Conservation (phyloP, 371 early-diverging fungal genomes). For the Mortierella sp. region DNA sequence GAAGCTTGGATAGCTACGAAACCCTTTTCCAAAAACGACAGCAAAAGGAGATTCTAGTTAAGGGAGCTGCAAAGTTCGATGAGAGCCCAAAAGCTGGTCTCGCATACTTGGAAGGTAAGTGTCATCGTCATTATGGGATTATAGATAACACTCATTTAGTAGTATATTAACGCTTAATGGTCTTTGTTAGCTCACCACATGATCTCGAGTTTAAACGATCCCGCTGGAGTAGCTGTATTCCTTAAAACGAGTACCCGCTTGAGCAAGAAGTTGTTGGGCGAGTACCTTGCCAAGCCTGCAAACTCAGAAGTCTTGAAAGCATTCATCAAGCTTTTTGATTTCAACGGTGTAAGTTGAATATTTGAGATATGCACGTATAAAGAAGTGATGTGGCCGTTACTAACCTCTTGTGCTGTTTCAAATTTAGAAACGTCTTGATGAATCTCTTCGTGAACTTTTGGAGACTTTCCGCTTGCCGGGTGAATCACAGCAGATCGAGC, state of each 20-base stretch:
- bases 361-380: background rate
- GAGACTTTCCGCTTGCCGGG: conserved; percentile 93
- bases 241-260: conserved; percentile 79
- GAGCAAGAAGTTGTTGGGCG: conserved; percentile 88
- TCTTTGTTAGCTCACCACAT: conserved; percentile 60
- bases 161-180: background rate
- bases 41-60: conserved; percentile 79
- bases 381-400: background rate
- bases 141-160: background rate
- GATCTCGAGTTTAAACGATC: conserved; percentile 65
- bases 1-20: conserved; percentile 39
- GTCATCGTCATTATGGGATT: background rate
- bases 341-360: conserved; percentile 67
- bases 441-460: conserved; percentile 86
- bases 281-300: conserved; percentile 87
- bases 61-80: conserved; percentile 88
- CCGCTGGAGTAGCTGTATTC: conserved; percentile 76
- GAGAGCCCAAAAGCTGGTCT: conserved; percentile 89
- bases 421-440: conserved; percentile 82
- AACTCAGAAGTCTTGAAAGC: conserved; percentile 82
- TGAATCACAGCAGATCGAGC: conserved; percentile 94
- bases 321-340: conserved; percentile 90
- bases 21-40: conserved; percentile 53
- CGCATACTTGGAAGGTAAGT: conserved; percentile 68
- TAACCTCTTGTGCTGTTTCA: too few relatives aligned